phyloP scores from a whole-genome alignment of 768 basidiomycete genomes.

The Lyophyllum shimeji region DNA sequence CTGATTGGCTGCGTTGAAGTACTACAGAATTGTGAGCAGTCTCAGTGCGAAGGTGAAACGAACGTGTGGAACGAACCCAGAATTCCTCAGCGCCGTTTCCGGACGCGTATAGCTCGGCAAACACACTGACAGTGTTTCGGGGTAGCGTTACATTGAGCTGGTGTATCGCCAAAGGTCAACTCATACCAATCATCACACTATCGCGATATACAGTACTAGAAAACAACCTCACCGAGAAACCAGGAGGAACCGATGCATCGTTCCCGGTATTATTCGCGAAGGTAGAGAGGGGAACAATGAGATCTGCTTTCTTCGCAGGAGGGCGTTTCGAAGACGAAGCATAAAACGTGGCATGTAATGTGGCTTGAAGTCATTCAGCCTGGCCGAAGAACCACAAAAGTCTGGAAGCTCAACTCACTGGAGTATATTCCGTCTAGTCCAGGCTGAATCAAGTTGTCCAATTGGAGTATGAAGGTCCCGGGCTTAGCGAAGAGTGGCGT shows the following conservation, averaged over 20 bases:
- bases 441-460: slow-evolving; percentile 65
- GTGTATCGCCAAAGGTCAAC: background rate
- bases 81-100: slow-evolving; percentile 64
- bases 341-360: slow-evolving; percentile 71
- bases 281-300: slow-evolving; percentile 72
- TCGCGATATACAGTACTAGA: too few relatives aligned
- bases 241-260: slow-evolving; percentile 72
- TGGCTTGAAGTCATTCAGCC: slow-evolving; percentile 46
- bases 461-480: slow-evolving; percentile 69
- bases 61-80: slow-evolving; percentile 48
- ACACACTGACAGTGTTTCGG: slow-evolving; percentile 65
- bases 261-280: slow-evolving; percentile 62
- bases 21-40: too few relatives aligned
- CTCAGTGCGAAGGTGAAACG: too few relatives aligned
- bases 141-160: slow-evolving; percentile 72
- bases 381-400: background rate
- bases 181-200: too few relatives aligned
- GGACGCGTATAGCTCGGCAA: slow-evolving; percentile 74
- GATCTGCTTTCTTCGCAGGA: slow-evolving; percentile 56
- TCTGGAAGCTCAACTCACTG: slow-evolving; percentile 42
- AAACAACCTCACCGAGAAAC: slow-evolving; percentile 51
- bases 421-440: slow-evolving; percentile 69
- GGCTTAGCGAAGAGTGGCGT: slow-evolving; percentile 66
- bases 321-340: slow-evolving; percentile 56
- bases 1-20: slow-evolving; percentile 63